A percentile compares a stretch with the other conserved stretches of the same genome.
Conservation (phyloP, 768 basidiomycete species). For the Tulasnella sp. region DNA sequence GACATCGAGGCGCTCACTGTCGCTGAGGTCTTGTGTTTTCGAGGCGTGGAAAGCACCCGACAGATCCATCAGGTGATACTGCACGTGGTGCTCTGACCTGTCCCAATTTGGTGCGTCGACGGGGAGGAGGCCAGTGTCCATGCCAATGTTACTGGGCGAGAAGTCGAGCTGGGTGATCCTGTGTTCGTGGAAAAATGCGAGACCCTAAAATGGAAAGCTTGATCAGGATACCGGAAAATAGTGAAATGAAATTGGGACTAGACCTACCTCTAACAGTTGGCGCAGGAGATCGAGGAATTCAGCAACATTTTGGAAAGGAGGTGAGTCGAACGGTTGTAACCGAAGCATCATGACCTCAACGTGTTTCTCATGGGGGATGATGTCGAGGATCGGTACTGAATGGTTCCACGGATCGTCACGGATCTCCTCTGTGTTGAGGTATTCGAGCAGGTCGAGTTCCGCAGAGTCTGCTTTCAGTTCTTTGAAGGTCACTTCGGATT, state of each 20-base stretch:
- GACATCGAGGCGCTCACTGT: neutral
- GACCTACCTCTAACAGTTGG: conserved; percentile 14
- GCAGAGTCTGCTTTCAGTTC: neutral
- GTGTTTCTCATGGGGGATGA: conserved; percentile 2
- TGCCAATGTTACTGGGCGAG: conserved; percentile 9
- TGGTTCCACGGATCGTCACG: conserved; percentile 15
- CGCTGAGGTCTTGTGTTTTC: neutral
- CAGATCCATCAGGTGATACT: conserved; percentile 9
- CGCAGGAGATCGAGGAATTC: conserved; percentile 5
- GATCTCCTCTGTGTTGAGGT: conserved; percentile 6
- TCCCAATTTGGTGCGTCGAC: conserved; percentile 12
- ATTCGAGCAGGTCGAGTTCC: conserved; percentile 6
- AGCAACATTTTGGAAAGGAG: conserved; percentile 7
- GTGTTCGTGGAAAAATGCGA: conserved; percentile 16
- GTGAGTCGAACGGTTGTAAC: conserved; percentile 8
- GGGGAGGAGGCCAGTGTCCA: conserved; percentile 10
- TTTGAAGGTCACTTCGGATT: conserved; percentile 8
- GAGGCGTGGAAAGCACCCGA: neutral
- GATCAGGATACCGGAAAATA: neutral
- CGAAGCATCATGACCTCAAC: conserved; percentile 9
- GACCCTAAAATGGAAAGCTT: neutral
- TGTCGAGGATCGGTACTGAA: conserved; percentile 9
- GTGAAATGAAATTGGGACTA: neutral
- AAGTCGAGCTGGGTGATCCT: conserved; percentile 11
- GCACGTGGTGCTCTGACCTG: conserved; percentile 10